Percentiles rank a stretch among this genome's conserved stretches.
phyloP scores from a whole-genome alignment of 1,284 basidiomycete genomes.

The Tylopilus sp. region DNA sequence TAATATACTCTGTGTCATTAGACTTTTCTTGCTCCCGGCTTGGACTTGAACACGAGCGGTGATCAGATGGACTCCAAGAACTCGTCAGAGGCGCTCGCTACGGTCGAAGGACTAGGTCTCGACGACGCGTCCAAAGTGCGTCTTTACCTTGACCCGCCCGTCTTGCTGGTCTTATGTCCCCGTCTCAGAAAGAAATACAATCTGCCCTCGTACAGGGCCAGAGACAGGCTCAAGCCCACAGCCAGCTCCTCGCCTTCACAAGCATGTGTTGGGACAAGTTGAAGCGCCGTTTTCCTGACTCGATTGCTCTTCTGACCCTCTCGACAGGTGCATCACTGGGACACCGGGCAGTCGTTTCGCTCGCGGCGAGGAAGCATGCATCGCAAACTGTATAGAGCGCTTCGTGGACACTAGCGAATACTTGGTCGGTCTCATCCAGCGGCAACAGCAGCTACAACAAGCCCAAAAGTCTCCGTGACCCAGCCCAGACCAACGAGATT shows the following conservation, averaged over 20 bases:
- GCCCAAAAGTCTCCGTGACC: constrained; percentile 23
- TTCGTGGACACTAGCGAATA: constrained; percentile 92
- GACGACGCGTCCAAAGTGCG: constrained; percentile 76
- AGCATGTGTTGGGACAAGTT: constrained; percentile 90
- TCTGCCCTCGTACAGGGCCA: constrained; percentile 74
- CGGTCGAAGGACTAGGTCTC: constrained; percentile 65
- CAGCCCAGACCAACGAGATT: not conserved
- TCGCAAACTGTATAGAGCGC: constrained; percentile 89
- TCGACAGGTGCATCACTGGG: constrained; percentile 77
- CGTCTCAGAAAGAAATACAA: constrained; percentile 74
- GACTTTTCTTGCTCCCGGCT: constrained; percentile 31
- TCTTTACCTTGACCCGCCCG: constrained; percentile 10
- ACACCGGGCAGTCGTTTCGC: constrained; percentile 84
- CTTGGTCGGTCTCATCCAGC: constrained; percentile 81
- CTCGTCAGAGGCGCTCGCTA: constrained; percentile 26
- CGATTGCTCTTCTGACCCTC: constrained; percentile 13
- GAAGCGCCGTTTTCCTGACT: constrained; percentile 28
- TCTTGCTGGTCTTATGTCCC: not conserved
- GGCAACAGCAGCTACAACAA: constrained; percentile 41
- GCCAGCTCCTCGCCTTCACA: constrained; percentile 66
- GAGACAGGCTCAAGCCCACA: constrained; percentile 81
- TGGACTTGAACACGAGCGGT: not conserved
- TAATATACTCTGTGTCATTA: constrained; percentile 14
- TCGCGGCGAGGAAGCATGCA: constrained; percentile 78
- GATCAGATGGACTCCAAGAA: constrained; percentile 28